Evolutionary conservation across 2,329 filamentous ascomycete genomes (phyloP).

Genomic region (Botrytis aclada): DNA sequence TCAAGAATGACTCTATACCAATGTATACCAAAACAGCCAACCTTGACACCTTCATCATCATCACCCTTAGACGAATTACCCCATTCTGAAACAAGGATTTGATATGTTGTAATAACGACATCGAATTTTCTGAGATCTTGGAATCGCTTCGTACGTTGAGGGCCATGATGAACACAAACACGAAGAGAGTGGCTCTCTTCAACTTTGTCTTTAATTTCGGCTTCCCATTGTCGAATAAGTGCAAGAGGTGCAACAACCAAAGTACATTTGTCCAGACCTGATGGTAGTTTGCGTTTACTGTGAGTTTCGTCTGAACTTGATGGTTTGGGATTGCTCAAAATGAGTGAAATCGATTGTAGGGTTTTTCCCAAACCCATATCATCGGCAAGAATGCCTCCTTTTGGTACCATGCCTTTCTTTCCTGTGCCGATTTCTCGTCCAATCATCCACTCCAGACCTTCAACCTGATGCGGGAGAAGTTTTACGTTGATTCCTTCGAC

Average conservation of each 20-base stretch:
- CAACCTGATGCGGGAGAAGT: constrained; percentile 88
- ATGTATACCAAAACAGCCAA: constrained; percentile 83
- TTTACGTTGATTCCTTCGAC: constrained; percentile 83
- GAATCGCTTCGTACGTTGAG: constrained; percentile 74
- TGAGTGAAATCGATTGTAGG: constrained; percentile 84
- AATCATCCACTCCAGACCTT: constrained; percentile 93
- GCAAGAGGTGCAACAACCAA: constrained; percentile 91
- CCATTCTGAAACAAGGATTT: constrained; percentile 90
- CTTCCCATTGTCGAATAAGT: constrained; percentile 95
- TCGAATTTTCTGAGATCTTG: constrained; percentile 80
- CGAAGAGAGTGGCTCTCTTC: constrained; percentile 65
- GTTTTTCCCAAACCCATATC: constrained; percentile 98
- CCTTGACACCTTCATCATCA: constrained; percentile 59
- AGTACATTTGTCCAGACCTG: constrained; percentile 71
- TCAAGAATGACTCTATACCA: constrained; percentile 97
- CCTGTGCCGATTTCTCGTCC: constrained; percentile 84
- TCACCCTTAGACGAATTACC: constrained; percentile 62
- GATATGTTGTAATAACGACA: constrained; percentile 95
- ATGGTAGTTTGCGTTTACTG: constrained; percentile 65
- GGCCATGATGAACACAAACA: constrained; percentile 88
- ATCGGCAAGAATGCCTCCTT: constrained; percentile 92
- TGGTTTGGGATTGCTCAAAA: constrained; percentile 77
- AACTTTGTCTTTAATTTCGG: constrained; percentile 84
- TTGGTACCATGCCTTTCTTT: constrained; percentile 78
- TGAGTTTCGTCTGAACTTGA: constrained; percentile 49